Evolutionary conservation across 1,284 basidiomycete genomes (phyloP).

Genomic region (Ceratobasidium sp.): DNA sequence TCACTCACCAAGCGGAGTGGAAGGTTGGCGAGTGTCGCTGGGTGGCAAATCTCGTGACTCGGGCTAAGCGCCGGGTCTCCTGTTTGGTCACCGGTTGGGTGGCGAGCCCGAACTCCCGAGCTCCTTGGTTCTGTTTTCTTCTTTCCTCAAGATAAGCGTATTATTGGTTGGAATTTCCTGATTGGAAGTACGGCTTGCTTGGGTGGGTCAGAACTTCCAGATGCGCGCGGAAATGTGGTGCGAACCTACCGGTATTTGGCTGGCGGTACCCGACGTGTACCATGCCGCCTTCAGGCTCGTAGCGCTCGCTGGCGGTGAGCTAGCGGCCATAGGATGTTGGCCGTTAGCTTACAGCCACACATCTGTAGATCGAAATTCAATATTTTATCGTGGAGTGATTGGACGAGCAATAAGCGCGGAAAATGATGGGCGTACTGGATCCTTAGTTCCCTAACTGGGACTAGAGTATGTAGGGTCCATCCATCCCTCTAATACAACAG

Average conservation of each 20-base stretch:
- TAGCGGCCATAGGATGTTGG: too few relatives aligned
- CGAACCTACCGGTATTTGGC: too few relatives aligned
- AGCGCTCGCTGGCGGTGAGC: too few relatives aligned
- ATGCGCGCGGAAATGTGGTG: too few relatives aligned
- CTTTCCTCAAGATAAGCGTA: neutral
- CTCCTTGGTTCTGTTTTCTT: constrained; percentile 25
- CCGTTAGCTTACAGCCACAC: too few relatives aligned
- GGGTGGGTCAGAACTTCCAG: too few relatives aligned
- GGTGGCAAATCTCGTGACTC: constrained; percentile 2
- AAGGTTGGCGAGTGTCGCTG: neutral
- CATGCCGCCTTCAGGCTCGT: too few relatives aligned
- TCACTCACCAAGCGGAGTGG: neutral
- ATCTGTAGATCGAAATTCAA: too few relatives aligned
- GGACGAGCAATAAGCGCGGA: too few relatives aligned
- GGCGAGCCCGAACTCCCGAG: neutral
- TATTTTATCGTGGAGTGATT: too few relatives aligned
- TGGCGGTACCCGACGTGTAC: too few relatives aligned
- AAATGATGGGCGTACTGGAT: neutral
- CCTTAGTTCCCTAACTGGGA: neutral
- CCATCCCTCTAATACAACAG: constrained; percentile 8
- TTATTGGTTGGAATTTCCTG: constrained; percentile 20
- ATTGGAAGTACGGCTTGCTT: too few relatives aligned
- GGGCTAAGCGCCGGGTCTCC: neutral
- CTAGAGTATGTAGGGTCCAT: neutral
- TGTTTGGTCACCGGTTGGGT: constrained; percentile 10